Evolutionary conservation across 331 rosid genomes (phyloP), one percentile per base, ranked within the genome.

Genomic region (Acacia concinna): DNA sequence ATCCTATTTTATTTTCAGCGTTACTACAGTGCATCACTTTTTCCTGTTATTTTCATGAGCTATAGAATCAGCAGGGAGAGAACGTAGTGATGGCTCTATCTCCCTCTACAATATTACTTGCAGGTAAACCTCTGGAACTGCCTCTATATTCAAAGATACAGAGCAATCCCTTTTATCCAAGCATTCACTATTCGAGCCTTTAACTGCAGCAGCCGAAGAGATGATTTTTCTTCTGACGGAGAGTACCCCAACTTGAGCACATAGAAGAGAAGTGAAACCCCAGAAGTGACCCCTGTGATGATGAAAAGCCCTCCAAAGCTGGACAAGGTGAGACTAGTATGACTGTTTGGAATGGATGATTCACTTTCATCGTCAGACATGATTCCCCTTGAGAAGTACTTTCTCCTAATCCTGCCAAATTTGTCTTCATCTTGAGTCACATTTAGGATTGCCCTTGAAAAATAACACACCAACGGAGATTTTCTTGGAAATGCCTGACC

Each of bases 261-360:
- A 79, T 82, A 66, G 21, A 64, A 40, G 0, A 37, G 13, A n/a
- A 69, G 70, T 18, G 88, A 79, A 12, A 54, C 8, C 14, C 73
- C 4, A 9, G 84, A 85, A 31, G 76, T 21, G 30, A 72, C 46
- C 11, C 28, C 57, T 20, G 84, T 59, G 37, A 79, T 69, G 28
- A 85, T 72, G 84, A 82, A 85, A 25, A 85, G 84, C 44, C 88
- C 84, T 2, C 43, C 78, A 35, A 85, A 85, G 70, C 66, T 82
- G 46, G 43, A 14, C 44, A 79, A 51, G 1, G 66, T 68, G 7
- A 85, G 84, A 76, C 80, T 79, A 5, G 37, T 72, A 3, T 41
- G 75, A 47, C 47, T 66, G 0, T 67, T 5, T 79, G 71, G 41
- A 38, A 47, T 46, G 15, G 60, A 49, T n/a, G 46, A 31, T 17